phyloP scores from a whole-genome alignment of 495 filamentous ascomycete genomes.

The Neurospora sp. region DNA sequence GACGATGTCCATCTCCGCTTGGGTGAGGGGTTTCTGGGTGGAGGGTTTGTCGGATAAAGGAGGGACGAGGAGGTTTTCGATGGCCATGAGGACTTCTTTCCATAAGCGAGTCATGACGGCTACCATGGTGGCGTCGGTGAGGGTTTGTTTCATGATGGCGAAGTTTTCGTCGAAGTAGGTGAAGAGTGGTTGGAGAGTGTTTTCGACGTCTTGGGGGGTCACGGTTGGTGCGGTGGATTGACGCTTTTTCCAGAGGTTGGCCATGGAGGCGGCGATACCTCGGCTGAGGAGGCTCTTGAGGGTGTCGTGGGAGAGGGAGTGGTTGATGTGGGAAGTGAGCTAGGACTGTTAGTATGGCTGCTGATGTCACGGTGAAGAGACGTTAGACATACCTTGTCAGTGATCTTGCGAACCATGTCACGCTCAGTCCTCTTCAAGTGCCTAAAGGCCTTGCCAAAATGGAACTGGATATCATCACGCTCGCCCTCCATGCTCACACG shows the following conservation, averaged over 20 bases:
- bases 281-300: conserved; percentile 62
- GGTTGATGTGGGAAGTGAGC: conserved; percentile 91
- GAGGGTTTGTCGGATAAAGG: conserved; percentile 94
- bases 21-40: conserved; percentile 72
- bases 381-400: conserved; percentile 68
- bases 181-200: conserved; percentile 80
- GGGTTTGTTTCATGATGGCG: conserved; percentile 92
- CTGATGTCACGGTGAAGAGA: not conserved
- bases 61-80: conserved; percentile 85
- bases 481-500: conserved; percentile 98
- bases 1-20: conserved; percentile 88
- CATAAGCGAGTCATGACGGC: conserved; percentile 96
- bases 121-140: conserved; percentile 87
- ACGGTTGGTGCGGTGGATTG: conserved; percentile 44
- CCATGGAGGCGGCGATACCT: conserved; percentile 69
- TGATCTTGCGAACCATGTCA: conserved; percentile 97
- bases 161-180: conserved; percentile 99
- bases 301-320: conserved; percentile 74
- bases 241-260: conserved; percentile 62
- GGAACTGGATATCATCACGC: conserved; percentile 95
- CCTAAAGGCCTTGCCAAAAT: conserved; percentile 94
- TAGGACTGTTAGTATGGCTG: conserved; percentile 26
- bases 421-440: conserved; percentile 89
- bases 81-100: conserved; percentile 92
- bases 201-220: conserved; percentile 63